Percentiles rank a stretch among this genome's conserved stretches.
Evolutionary conservation across 345 rosid species (phyloP).

Genomic region (Populus davidiana): DNA sequence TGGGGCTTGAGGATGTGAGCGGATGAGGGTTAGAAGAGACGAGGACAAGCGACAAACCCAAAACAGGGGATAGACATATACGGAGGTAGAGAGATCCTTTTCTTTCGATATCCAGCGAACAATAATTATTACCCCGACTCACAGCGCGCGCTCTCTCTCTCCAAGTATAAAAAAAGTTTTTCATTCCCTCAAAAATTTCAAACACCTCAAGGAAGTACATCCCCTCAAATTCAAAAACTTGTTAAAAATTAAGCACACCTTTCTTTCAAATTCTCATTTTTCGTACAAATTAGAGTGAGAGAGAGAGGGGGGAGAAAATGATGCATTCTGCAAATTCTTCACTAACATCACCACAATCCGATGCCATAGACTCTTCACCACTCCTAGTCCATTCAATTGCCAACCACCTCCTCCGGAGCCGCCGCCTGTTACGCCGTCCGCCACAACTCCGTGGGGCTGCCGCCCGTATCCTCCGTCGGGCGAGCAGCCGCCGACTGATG

Average conservation of each 20-base stretch:
- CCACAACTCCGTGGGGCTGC: conserved; percentile 60
- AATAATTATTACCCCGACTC: background rate
- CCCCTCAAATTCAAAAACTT: no score
- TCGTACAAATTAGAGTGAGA: no score
- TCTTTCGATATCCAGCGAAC: background rate
- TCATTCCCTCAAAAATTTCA: background rate
- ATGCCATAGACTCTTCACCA: conserved; percentile 46
- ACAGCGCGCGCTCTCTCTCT: no score
- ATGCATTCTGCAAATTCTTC: conserved; percentile 42
- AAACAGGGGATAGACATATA: no score
- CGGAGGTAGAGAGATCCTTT: no score
- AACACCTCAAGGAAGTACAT: no score
- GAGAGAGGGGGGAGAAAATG: no score
- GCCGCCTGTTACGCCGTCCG: conserved; percentile 51
- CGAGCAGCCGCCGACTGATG: conserved; percentile 77
- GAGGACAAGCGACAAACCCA: no score
- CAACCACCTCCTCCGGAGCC: conserved; percentile 50
- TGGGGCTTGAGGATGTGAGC: no score
- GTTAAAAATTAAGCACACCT: background rate
- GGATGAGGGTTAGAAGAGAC: no score
- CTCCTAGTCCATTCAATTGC: conserved; percentile 42
- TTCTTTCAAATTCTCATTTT: background rate
- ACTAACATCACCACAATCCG: conserved; percentile 11
- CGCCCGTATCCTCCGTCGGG: conserved; percentile 65
- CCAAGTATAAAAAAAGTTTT: no score